Evolutionary conservation across 352 stramenopile genomes (phyloP).

Genomic region (Poterioochromonas sp.): DNA sequence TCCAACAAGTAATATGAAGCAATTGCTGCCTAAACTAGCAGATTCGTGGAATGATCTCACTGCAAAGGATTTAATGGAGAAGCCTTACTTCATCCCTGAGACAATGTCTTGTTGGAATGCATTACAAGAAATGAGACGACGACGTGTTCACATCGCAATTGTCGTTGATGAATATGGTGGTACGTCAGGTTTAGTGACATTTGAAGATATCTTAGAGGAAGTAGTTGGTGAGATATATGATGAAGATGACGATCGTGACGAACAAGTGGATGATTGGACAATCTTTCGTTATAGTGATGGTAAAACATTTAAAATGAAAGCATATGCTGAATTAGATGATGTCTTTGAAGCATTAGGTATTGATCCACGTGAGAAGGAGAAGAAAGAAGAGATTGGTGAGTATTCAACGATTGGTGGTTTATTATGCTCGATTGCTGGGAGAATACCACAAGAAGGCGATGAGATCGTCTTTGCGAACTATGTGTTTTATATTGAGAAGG

Average conservation of each 20-base stretch:
- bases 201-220: constrained; percentile 77
- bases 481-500: not conserved
- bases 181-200: constrained; percentile 64
- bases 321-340: constrained; percentile 3
- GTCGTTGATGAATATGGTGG: constrained; percentile 74
- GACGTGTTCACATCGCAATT: constrained; percentile 67
- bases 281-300: constrained; percentile 44
- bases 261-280: constrained; percentile 59
- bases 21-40: not conserved
- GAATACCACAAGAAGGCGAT: not conserved
- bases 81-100: constrained; percentile 72
- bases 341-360: constrained; percentile 6
- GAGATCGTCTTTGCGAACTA: not conserved
- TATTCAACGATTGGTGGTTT: not conserved
- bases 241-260: constrained; percentile 72
- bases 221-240: constrained; percentile 85
- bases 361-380: not conserved
- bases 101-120: constrained; percentile 65
- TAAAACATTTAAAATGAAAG: constrained; percentile 49
- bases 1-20: too few relatives aligned
- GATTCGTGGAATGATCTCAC: not conserved
- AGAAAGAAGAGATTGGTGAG: not conserved
- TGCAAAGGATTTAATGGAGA: constrained; percentile 47
- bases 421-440: not conserved
- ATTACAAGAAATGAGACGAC: constrained; percentile 66